Percentiles rank a stretch among this genome's conserved stretches.
These are phyloP conservation scores for Pythium folliculosum DNA, from an alignment of 352 stramenopile species.

Conservation along the genomic window DNA sequence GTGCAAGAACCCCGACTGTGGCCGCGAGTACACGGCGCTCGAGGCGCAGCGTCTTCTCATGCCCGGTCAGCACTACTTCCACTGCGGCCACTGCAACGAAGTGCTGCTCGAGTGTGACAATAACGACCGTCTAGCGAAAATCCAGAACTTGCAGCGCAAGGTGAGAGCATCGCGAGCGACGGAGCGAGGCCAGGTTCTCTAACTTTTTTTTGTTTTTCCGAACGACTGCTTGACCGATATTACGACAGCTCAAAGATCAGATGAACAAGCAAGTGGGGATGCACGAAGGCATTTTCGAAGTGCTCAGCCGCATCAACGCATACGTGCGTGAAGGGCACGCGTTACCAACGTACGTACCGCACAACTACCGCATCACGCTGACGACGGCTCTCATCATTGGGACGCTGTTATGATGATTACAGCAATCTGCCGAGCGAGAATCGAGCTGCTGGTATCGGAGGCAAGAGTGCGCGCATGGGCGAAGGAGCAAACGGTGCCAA, in stretches of 20 bases:
- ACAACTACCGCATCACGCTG: background rate
- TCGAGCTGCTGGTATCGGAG: slow-evolving; percentile 71
- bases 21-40: slow-evolving; percentile 84
- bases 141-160: slow-evolving; percentile 81
- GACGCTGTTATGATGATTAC: background rate
- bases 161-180: slow-evolving; percentile 22
- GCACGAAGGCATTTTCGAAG: slow-evolving; percentile 87
- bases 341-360: slow-evolving; percentile 48
- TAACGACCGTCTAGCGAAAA: slow-evolving; percentile 74
- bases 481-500: slow-evolving; percentile 40
- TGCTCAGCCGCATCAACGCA: slow-evolving; percentile 77
- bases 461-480: slow-evolving; percentile 55
- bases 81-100: slow-evolving; percentile 86
- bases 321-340: slow-evolving; percentile 77
- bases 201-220: background rate
- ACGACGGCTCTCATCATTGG: background rate
- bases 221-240: background rate
- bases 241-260: slow-evolving; percentile 76
- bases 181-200: too few relatives aligned
- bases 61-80: slow-evolving; percentile 83
- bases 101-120: slow-evolving; percentile 88
- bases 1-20: slow-evolving; percentile 84
- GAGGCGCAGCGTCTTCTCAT: slow-evolving; percentile 83
- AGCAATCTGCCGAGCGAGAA: slow-evolving; percentile 88
- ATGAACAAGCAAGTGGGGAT: slow-evolving; percentile 86